Base-by-base conservation (phyloP, 768 basidiomycete species). In the Lentinula detonsa region DNA sequence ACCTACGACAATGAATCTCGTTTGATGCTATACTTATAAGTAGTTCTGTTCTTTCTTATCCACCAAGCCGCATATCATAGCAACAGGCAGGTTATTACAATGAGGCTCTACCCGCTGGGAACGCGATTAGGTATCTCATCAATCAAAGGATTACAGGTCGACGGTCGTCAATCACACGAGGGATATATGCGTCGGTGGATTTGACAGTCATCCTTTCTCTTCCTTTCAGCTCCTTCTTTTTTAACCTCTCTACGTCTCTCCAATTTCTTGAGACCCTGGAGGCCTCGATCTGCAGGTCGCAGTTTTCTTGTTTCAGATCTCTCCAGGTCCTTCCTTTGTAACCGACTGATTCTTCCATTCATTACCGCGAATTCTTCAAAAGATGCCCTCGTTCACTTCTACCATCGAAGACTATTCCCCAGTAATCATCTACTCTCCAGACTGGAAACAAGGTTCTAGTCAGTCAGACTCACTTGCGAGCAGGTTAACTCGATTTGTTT, bases 321-420 rank as follows among this genome's bases (percentile, higher is more conserved):
- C 13, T 37, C 11, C 45, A n/a, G 46, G 48, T 56, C 55, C 15
- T 37, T 48, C 46, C 9, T 59, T 40, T 35, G 28, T 9, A 59
- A 1, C 54, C 18, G 18, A 43, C 16, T 6, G 15, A 56, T 10
- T 15, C 35, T 39, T 49, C 10, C 57, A 59, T 49, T 45, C 28
- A 28, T 39, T 28, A 4, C 46, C 28, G 28, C 28, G 28, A 28
- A 0, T 28, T 9, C 15, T 46, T 37, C 34, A 3, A n/a, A 18
- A 71, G 73, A 71, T 66, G n/a, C 64, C 51, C 39, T 43, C 58
- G 21, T 52, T 59, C 55, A 65, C 72, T 76, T 40, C 58, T 66
- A 60, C 79, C 69, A 65, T 78, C 72, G 34, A 66, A 73, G 23
- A 80, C 70, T 45, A 65, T 67, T 43, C 77, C 56, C 55, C 74